phyloP scores from a whole-genome alignment of 495 filamentous ascomycete genomes.

The Trichoderma gamsii region DNA sequence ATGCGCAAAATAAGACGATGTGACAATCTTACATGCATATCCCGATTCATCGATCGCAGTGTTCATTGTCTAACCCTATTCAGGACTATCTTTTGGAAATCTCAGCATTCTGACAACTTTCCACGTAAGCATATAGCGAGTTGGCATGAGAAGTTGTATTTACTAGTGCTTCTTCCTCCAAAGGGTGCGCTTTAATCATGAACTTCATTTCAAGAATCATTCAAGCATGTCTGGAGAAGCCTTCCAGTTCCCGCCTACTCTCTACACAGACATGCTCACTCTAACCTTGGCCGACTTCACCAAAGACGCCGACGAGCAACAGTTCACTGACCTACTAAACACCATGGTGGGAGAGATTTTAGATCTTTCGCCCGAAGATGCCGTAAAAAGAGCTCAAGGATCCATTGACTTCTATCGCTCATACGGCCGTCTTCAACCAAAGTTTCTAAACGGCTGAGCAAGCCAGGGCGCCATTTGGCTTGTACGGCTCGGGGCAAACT shows the following conservation, averaged over 20 bases:
- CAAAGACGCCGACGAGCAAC: not conserved
- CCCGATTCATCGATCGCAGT: too few species aligned
- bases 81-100: too few species aligned
- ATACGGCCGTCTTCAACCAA: not conserved
- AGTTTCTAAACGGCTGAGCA: not conserved
- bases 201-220: too few species aligned
- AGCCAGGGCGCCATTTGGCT: not conserved
- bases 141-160: too few species aligned
- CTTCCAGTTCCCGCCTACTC: not conserved
- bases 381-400: not conserved
- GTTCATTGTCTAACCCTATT: too few species aligned
- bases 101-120: too few species aligned
- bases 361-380: not conserved
- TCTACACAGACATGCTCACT: not conserved
- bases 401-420: not conserved
- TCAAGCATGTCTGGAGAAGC: not conserved
- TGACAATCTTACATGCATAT: not conserved
- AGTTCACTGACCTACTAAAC: not conserved
- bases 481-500: not conserved
- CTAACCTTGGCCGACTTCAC: not conserved
- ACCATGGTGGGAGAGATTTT: not conserved
- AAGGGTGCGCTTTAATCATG: not conserved
- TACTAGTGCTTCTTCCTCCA: not conserved
- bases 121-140: too few species aligned
- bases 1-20: too few species aligned